Evolutionary conservation across 2,329 filamentous ascomycete genomes (phyloP).

Genomic region (Corynespora cassiicola): DNA sequence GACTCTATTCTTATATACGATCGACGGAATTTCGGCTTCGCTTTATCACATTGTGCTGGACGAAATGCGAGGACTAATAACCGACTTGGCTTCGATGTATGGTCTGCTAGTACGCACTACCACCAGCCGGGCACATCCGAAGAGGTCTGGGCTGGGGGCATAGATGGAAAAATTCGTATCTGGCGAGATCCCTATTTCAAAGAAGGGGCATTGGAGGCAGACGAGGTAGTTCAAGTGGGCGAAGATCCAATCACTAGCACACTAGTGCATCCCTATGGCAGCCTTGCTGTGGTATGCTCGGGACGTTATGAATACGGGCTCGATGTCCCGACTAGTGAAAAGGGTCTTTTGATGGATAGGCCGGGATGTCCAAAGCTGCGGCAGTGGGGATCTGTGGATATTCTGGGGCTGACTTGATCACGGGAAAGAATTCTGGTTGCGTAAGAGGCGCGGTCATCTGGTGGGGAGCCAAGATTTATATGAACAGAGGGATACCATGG

Average conservation of each 20-base stretch:
- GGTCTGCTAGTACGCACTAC: conserved; percentile 35
- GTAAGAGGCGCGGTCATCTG: too few relatives aligned
- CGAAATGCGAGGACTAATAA: conserved; percentile 58
- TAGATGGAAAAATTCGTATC: conserved; percentile 59
- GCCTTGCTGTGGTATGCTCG: conserved; percentile 21
- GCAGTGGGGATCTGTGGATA: conserved; percentile 32
- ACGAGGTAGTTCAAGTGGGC: conserved; percentile 31
- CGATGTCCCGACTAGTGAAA: too few relatives aligned
- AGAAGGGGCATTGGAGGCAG: conserved; percentile 45
- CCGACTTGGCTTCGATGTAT: conserved; percentile 62
- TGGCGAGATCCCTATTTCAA: conserved; percentile 40
- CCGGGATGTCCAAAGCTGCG: conserved; percentile 22
- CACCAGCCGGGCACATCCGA: conserved; percentile 35
- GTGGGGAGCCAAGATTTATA: too few relatives aligned
- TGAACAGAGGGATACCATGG: too few relatives aligned
- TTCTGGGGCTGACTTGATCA: conserved; percentile 31
- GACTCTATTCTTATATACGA: conserved; percentile 65
- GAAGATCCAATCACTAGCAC: conserved; percentile 26
- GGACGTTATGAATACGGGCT: conserved; percentile 4
- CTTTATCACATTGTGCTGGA: conserved; percentile 57
- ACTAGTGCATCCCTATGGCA: conserved; percentile 30
- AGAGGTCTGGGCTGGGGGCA: conserved; percentile 66
- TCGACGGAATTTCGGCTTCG: conserved; percentile 59
- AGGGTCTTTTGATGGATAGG: not conserved
- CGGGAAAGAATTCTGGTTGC: too few relatives aligned